Evolutionary conservation across 164 flowering plant species (phyloP).

Genomic region (Macadamia integrifolia): DNA sequence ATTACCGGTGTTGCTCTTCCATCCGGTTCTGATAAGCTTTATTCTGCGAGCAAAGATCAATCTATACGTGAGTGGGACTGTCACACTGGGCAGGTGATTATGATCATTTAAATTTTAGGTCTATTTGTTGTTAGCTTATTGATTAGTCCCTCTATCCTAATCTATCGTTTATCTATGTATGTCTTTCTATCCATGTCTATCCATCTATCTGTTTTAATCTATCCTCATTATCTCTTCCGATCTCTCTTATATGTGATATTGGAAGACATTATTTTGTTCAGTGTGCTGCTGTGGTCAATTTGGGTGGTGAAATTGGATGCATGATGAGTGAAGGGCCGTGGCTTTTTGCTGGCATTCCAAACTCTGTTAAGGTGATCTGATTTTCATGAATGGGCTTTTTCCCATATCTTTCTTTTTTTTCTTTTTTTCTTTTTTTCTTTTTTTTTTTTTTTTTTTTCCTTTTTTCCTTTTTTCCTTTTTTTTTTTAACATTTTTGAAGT

Average conservation of each 20-base stretch:
- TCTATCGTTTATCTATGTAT: too few relatives aligned
- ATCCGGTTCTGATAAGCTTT: conserved; percentile 74
- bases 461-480: too few relatives aligned
- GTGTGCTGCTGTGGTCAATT: conserved; percentile 54
- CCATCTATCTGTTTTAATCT: too few relatives aligned
- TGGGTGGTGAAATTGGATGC: conserved; percentile 86
- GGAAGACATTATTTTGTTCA: conserved; percentile 17
- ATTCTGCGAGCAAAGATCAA: conserved; percentile 68
- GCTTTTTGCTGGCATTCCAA: conserved; percentile 83
- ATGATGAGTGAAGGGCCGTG: conserved; percentile 96
- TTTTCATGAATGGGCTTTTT: too few relatives aligned
- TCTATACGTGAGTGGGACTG: conserved; percentile 80
- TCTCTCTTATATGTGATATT: too few relatives aligned
- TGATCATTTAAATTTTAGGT: not conserved
- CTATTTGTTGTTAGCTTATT: not conserved
- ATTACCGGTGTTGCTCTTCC: conserved; percentile 75
- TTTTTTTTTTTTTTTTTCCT: too few relatives aligned
- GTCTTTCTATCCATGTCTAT: not conserved
- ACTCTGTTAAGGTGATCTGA: conserved; percentile 66
- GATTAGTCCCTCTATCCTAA: too few relatives aligned
- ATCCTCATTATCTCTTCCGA: too few relatives aligned
- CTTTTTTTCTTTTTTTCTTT: too few relatives aligned
- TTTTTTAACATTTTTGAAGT: too few relatives aligned
- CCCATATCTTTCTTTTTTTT: too few relatives aligned
- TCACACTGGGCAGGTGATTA: conserved; percentile 73